A percentile compares a stretch with the other conserved stretches of the same genome.
Conservation (phyloP, 2,329 filamentous ascomycete genomes). For the Diaporthe amygdali region DNA sequence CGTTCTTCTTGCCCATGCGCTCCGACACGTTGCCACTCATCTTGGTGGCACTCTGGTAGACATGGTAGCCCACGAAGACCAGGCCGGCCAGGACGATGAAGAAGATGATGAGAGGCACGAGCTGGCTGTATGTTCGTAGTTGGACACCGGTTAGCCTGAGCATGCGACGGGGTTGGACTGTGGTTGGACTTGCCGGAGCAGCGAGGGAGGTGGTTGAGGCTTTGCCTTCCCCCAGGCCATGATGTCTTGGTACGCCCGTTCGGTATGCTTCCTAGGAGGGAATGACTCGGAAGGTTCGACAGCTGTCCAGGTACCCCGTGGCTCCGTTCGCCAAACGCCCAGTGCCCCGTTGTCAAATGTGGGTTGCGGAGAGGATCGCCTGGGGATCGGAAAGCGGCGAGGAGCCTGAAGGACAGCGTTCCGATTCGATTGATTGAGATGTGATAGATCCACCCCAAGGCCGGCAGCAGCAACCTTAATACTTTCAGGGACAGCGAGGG, state of each 20-base stretch:
- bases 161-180: neutral
- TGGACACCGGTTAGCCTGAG: neutral
- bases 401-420: neutral
- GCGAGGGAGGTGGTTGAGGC: slow-evolving; percentile 8
- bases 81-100: slow-evolving; percentile 60
- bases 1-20: slow-evolving; percentile 77
- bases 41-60: slow-evolving; percentile 71
- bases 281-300: slow-evolving; percentile 4
- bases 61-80: slow-evolving; percentile 73
- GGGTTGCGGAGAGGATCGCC: slow-evolving; percentile 8
- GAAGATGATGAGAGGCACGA: slow-evolving; percentile 71
- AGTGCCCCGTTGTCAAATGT: slow-evolving; percentile 9
- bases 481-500: neutral
- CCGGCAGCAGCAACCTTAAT: neutral
- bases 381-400: slow-evolving; percentile 1
- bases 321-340: neutral
- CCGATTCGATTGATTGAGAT: neutral
- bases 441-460: neutral
- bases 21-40: slow-evolving; percentile 69
- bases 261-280: neutral
- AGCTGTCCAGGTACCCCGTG: slow-evolving; percentile 2
- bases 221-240: slow-evolving; percentile 25
- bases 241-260: neutral
- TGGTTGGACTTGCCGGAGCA: slow-evolving; percentile 18
- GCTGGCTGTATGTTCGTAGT: slow-evolving; percentile 46